These are phyloP conservation scores for Globisporangium acanthophoron DNA, from an alignment of 352 stramenopile genomes.

Conservation along the genomic window DNA sequence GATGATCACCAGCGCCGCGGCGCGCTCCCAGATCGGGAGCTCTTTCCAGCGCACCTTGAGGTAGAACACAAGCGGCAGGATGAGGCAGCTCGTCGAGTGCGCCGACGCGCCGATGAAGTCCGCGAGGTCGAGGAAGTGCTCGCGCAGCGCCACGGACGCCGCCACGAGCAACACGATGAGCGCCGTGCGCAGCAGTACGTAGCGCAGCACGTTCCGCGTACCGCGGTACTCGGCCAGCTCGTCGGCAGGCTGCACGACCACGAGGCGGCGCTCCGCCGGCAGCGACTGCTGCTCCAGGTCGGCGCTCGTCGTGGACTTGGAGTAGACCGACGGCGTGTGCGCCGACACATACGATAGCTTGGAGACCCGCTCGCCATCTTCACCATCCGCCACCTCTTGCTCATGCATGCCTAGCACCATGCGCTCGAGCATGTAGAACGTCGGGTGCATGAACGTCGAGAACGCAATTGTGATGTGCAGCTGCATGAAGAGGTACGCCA, in stretches of 20 bases:
- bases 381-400: neutral
- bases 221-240: conserved; percentile 16
- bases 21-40: conserved; percentile 19
- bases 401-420: conserved; percentile 39
- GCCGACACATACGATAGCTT: conserved; percentile 10
- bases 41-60: conserved; percentile 22
- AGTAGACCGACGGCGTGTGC: conserved; percentile 13
- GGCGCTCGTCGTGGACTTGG: conserved; percentile 12
- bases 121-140: conserved; percentile 16
- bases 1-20: conserved; percentile 15
- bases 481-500: conserved; percentile 46
- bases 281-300: conserved; percentile 10
- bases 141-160: conserved; percentile 13
- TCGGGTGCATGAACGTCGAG: conserved; percentile 37
- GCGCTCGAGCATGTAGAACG: conserved; percentile 43
- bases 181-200: conserved; percentile 18
- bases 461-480: conserved; percentile 49
- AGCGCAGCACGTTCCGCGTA: conserved; percentile 14
- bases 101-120: conserved; percentile 28
- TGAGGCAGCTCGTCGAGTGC: conserved; percentile 22
- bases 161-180: conserved; percentile 19
- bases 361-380: conserved; percentile 1
- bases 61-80: conserved; percentile 29
- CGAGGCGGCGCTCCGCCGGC: conserved; percentile 1
- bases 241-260: conserved; percentile 4